Conservation (phyloP, 2,329 filamentous ascomycete species). For the Fusarium palustre region DNA sequence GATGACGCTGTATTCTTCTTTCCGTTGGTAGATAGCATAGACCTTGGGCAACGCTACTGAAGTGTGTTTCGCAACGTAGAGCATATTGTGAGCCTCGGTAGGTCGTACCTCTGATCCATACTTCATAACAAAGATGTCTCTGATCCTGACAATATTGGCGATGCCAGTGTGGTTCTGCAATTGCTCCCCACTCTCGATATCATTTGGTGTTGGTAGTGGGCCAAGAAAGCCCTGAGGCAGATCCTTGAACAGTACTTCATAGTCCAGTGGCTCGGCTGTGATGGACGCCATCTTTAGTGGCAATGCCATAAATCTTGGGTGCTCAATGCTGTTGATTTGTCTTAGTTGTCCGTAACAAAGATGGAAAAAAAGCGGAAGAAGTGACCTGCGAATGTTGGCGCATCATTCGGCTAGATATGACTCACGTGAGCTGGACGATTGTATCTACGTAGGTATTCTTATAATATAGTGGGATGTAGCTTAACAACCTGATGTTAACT, state of each 20-base stretch:
- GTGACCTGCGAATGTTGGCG: background rate
- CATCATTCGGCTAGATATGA: background rate
- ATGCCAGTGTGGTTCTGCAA: background rate
- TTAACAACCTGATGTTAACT: background rate
- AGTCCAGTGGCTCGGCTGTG: constrained; percentile 8
- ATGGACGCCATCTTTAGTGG: background rate
- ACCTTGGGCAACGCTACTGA: constrained; percentile 36
- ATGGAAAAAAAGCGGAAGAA: background rate
- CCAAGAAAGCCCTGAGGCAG: background rate
- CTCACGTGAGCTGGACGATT: background rate
- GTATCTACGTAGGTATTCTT: too few species aligned
- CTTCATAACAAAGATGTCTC: constrained; percentile 25
- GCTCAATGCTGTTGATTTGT: background rate
- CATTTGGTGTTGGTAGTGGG: constrained; percentile 24
- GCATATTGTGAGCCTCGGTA: constrained; percentile 40
- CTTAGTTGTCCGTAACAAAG: background rate
- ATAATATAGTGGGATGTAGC: background rate
- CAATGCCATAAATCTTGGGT: background rate
- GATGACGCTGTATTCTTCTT: background rate
- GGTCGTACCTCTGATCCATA: constrained; percentile 25
- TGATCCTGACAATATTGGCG: constrained; percentile 8
- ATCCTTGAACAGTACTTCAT: constrained; percentile 21
- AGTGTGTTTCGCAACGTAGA: constrained; percentile 33
- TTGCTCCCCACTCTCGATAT: constrained; percentile 13
- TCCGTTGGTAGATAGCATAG: constrained; percentile 38